Evolutionary conservation across 495 filamentous ascomycete species (phyloP).

Genomic region (Tuber microsphaerosporum): DNA sequence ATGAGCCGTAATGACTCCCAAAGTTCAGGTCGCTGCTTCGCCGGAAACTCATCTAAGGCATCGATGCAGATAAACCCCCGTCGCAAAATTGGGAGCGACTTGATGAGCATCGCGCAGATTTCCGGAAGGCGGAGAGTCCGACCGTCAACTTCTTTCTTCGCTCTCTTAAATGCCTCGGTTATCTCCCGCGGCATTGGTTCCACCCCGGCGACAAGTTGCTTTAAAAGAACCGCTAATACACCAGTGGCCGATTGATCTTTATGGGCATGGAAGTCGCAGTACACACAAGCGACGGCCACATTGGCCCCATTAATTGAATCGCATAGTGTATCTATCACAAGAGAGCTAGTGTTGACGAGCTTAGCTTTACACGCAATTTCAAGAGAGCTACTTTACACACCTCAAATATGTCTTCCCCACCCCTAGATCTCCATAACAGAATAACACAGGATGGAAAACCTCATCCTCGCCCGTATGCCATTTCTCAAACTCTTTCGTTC

Average conservation of each 20-base stretch:
- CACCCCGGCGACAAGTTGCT: neutral
- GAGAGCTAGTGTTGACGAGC: neutral
- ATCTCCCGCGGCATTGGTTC: neutral
- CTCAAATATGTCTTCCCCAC: too few relatives aligned
- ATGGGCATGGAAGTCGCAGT: neutral
- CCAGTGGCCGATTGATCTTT: neutral
- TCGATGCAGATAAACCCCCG: neutral
- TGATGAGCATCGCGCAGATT: neutral
- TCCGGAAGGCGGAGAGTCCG: neutral
- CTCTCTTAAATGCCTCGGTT: neutral
- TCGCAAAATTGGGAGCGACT: neutral
- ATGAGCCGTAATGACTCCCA: neutral
- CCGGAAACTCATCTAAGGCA: too few relatives aligned
- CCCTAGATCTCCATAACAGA: too few relatives aligned
- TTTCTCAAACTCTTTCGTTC: too few relatives aligned
- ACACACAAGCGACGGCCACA: neutral
- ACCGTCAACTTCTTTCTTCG: neutral
- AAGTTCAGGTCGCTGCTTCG: too few relatives aligned
- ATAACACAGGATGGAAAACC: too few relatives aligned
- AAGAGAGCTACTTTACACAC: too few relatives aligned
- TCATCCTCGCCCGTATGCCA: too few relatives aligned
- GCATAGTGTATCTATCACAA: neutral
- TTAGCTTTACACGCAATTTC: too few relatives aligned
- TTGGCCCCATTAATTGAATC: accelerated
- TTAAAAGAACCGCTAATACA: neutral